A percentile compares a stretch with the other conserved stretches of the same genome.
These are phyloP conservation scores for Chrysoporthe deuterocubensis DNA, from an alignment of 2,329 filamentous ascomycete species.

Conservation along the genomic window DNA sequence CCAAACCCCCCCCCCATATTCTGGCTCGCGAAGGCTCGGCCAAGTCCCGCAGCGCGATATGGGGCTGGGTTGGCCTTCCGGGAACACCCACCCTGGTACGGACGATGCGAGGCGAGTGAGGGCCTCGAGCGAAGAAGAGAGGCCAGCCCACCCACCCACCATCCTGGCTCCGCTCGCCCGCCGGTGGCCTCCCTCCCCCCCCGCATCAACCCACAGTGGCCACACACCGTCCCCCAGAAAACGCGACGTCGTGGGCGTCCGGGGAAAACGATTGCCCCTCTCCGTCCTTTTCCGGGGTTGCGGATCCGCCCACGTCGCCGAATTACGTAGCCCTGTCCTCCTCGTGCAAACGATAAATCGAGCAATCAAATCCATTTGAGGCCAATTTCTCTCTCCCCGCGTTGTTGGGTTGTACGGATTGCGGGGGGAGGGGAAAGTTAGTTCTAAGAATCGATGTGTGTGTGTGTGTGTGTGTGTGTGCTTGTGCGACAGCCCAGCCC, in stretches of 20 bases:
- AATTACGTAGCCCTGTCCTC: not conserved
- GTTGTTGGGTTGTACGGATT: no score
- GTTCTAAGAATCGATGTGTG: no score
- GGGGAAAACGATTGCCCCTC: slow-evolving; percentile 17
- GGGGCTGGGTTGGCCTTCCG: not conserved
- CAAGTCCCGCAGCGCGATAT: slow-evolving; percentile 3
- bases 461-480: no score
- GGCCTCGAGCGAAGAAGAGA: no score
- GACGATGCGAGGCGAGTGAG: no score
- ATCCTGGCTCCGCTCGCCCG: slow-evolving; percentile 13
- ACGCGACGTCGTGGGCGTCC: not conserved
- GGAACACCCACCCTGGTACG: not conserved
- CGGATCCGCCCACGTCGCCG: slow-evolving; percentile 7
- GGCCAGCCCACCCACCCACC: not conserved
- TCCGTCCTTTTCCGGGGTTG: slow-evolving; percentile 13
- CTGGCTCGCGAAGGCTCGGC: not conserved
- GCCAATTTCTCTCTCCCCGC: no score
- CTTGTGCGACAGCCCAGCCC: not conserved
- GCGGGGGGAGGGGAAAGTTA: no score
- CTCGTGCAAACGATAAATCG: no score
- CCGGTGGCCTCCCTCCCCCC: not conserved
- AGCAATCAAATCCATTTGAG: no score
- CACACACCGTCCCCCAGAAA: not conserved
- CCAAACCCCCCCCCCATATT: not conserved
- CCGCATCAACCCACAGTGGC: not conserved